phyloP scores from a whole-genome alignment of 768 basidiomycete genomes.

The Leucosporidium creatinivorum region DNA sequence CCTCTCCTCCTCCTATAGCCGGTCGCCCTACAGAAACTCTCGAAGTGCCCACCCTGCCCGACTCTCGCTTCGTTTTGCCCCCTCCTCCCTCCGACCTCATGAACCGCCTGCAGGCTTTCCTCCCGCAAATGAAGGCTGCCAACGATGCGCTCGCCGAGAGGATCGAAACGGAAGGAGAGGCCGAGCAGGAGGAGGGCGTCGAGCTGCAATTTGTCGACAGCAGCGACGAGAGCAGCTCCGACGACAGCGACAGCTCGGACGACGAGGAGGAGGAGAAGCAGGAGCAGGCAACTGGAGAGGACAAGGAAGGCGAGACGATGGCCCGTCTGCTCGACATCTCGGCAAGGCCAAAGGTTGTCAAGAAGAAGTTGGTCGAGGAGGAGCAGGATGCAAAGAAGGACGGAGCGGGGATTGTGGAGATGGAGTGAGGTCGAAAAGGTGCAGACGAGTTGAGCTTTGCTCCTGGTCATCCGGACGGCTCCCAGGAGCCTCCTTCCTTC shows the following conservation, averaged over 20 bases:
- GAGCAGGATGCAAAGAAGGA: neutral
- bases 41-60: neutral
- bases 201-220: constrained; percentile 23
- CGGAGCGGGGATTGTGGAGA: constrained; percentile 1
- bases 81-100: constrained; percentile 32
- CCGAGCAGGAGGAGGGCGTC: constrained; percentile 18
- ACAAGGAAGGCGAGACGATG: neutral
- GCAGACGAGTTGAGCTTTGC: neutral
- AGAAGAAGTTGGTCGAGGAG: constrained; percentile 4
- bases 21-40: neutral
- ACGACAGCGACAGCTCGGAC: neutral
- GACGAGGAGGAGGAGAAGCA: neutral
- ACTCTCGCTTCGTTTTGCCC: constrained; percentile 28
- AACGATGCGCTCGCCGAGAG: constrained; percentile 20
- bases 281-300: neutral
- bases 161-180: neutral
- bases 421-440: neutral
- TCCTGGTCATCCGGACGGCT: neutral
- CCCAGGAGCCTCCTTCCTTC: too few relatives aligned
- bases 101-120: constrained; percentile 30
- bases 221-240: constrained; percentile 13
- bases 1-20: too few relatives aligned
- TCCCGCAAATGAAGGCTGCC: constrained; percentile 26
- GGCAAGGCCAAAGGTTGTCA: neutral
- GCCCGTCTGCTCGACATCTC: constrained; percentile 18